A percentile compares a stretch with the other conserved stretches of the same genome.
Conservation (phyloP, 768 basidiomycete genomes). For the Porphyrellus cyaneotinctus region DNA sequence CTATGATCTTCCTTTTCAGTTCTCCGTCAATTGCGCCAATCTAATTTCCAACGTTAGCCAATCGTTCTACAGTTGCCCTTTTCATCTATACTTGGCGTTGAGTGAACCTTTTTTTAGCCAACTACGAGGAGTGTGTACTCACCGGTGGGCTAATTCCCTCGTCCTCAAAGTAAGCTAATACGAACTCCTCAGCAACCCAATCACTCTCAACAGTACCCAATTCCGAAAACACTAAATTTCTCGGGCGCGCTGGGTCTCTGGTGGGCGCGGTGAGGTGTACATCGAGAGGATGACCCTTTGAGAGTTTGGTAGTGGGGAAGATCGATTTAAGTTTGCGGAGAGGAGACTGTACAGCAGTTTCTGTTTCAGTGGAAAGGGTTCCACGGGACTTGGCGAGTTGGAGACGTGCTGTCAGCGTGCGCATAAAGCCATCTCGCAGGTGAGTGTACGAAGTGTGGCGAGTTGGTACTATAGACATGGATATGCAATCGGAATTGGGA, state of each 20-base stretch:
- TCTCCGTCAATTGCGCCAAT: too few relatives aligned
- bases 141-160: constrained; percentile 69
- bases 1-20: too few relatives aligned
- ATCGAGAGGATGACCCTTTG: constrained; percentile 67
- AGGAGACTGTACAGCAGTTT: constrained; percentile 53
- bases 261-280: constrained; percentile 59
- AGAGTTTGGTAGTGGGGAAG: constrained; percentile 65
- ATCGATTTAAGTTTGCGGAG: constrained; percentile 70
- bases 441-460: constrained; percentile 74
- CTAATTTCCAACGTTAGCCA: constrained; percentile 22
- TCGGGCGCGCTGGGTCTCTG: constrained; percentile 40
- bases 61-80: constrained; percentile 20
- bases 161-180: constrained; percentile 72
- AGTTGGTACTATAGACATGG: constrained; percentile 58
- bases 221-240: constrained; percentile 64
- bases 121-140: constrained; percentile 24
- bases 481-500: background rate
- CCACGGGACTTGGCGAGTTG: constrained; percentile 47
- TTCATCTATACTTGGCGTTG: constrained; percentile 27
- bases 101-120: background rate
- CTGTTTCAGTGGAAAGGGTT: constrained; percentile 55
- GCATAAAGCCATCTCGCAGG: constrained; percentile 78
- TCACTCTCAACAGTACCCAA: constrained; percentile 66
- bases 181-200: constrained; percentile 72
- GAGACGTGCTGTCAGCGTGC: constrained; percentile 63